Conservation (phyloP, 2,329 filamentous ascomycete genomes). For the Sphaerulina musiva region DNA sequence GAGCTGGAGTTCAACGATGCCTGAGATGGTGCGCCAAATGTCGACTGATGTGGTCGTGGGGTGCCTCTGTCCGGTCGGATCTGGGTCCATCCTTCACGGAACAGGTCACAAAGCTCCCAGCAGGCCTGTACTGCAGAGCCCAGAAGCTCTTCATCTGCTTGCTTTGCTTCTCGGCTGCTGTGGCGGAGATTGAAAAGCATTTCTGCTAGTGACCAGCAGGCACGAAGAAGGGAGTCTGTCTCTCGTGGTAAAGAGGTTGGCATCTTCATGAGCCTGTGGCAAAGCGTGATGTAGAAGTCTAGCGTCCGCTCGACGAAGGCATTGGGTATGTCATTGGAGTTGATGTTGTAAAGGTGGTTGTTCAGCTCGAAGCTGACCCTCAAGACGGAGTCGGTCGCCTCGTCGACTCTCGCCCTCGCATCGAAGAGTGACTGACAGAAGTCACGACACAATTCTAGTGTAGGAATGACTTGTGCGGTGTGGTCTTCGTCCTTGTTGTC, state of each 20-base stretch:
- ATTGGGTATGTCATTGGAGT: slow-evolving; percentile 76
- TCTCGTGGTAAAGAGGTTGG: slow-evolving; percentile 70
- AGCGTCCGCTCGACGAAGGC: slow-evolving; percentile 82
- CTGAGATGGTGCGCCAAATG: slow-evolving; percentile 49
- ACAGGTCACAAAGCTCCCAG: slow-evolving; percentile 90
- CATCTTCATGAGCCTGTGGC: slow-evolving; percentile 95
- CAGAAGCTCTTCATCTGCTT: slow-evolving; percentile 73
- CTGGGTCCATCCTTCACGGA: slow-evolving; percentile 86
- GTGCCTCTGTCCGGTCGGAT: slow-evolving; percentile 79
- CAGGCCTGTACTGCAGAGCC: slow-evolving; percentile 86
- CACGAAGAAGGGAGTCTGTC: slow-evolving; percentile 73
- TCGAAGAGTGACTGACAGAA: slow-evolving; percentile 92
- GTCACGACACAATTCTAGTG: slow-evolving; percentile 79
- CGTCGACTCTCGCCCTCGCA: slow-evolving; percentile 68
- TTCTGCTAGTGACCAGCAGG: slow-evolving; percentile 85
- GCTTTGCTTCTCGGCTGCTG: slow-evolving; percentile 65
- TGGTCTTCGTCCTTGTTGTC: slow-evolving; percentile 67
- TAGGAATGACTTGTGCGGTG: slow-evolving; percentile 62
- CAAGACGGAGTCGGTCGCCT: slow-evolving; percentile 75
- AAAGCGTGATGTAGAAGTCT: slow-evolving; percentile 90
- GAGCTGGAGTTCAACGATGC: slow-evolving; percentile 20
- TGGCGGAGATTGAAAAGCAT: slow-evolving; percentile 89
- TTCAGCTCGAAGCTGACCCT: slow-evolving; percentile 92
- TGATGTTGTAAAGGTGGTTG: slow-evolving; percentile 89
- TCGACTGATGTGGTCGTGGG: slow-evolving; percentile 71